phyloP scores from a whole-genome alignment of 1,139 yeast species.

The Suhomyces chickasaworum region DNA sequence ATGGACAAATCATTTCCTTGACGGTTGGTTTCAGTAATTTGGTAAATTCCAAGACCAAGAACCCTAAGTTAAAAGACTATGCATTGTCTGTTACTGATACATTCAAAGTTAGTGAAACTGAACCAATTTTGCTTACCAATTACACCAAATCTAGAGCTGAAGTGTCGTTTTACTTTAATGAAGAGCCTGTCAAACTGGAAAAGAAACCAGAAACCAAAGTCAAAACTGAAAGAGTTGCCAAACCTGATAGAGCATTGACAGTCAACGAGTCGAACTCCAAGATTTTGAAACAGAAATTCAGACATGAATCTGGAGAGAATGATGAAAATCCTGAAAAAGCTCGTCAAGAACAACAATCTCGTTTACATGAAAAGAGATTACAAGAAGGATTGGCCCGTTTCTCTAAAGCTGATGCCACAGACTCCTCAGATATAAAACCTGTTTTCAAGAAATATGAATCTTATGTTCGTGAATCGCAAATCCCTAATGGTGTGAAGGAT shows the following conservation, averaged over 20 bases:
- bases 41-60: conserved; percentile 46
- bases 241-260: conserved; percentile 36
- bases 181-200: conserved; percentile 47
- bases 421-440: conserved; percentile 64
- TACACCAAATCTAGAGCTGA: conserved; percentile 74
- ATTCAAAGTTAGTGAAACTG: conserved; percentile 63
- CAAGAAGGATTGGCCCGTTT: conserved; percentile 82
- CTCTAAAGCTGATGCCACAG: conserved; percentile 72
- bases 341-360: conserved; percentile 80
- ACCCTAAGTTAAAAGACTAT: conserved; percentile 54
- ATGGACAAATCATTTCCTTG: conserved; percentile 76
- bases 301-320: conserved; percentile 81
- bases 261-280: conserved; percentile 48
- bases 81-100: conserved; percentile 85
- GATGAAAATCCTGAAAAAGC: conserved; percentile 68
- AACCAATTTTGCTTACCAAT: conserved; percentile 68
- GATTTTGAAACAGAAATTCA: conserved; percentile 74
- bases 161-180: conserved; percentile 82
- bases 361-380: conserved; percentile 81
- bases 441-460: conserved; percentile 92
- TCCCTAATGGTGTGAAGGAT: conserved; percentile 81
- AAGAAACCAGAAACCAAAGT: conserved; percentile 25
- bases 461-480: conserved; percentile 87
- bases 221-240: conserved; percentile 37
- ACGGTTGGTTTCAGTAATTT: conserved; percentile 77